Base-by-base conservation (phyloP, 805 yeast species). In the Metschnikowia noctiluminum region DNA sequence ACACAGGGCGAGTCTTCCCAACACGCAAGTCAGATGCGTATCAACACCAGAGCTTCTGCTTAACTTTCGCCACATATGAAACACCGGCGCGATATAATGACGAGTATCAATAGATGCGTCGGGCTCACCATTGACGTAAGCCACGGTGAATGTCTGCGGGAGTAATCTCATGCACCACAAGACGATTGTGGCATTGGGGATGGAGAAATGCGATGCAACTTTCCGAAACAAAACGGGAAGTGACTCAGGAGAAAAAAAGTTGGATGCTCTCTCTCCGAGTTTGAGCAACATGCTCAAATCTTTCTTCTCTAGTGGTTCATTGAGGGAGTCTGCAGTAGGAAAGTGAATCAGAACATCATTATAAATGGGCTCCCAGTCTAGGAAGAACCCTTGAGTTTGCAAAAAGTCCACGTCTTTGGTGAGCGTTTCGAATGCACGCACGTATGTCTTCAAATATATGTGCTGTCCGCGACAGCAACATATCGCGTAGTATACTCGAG, bases 401-500 rank as follows among this genome's bases (percentile, higher is more conserved):
- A 83, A 57, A 10, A 79, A 59, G 21, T 50, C 51, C 21, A 45
- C 41, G 54, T 81, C 78, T 45, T 76, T 73, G 11, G 85, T 78
- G 43, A 92, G 70, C 1, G 74, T 61, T 42, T 78, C 77, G 51
- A 89, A 83, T 56, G 84, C 76, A 38, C 79, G 79, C 8, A 81
- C 78, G 62, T 85, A 89, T 43, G 83, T 71, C 26, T 74, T 77
- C 43, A 85, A 64, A 46, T 83, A 79, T 21, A 84, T 60, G 31
- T 75, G 76, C 58, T 89, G 96, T 7, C 94, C 90, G 37, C 89
- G 78, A 1, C 85, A 80, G 28, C 90, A 68, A 35, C 88, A 76
- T 27, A 94, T 72, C 14, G 86, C 80, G 59, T 82, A 90, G 62
- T 81, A 91, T 1, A 88, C 87, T 47, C 73, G 72, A 0, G 89